phyloP scores from a whole-genome alignment of 331 rosid genomes.

The Arachis monticola region DNA sequence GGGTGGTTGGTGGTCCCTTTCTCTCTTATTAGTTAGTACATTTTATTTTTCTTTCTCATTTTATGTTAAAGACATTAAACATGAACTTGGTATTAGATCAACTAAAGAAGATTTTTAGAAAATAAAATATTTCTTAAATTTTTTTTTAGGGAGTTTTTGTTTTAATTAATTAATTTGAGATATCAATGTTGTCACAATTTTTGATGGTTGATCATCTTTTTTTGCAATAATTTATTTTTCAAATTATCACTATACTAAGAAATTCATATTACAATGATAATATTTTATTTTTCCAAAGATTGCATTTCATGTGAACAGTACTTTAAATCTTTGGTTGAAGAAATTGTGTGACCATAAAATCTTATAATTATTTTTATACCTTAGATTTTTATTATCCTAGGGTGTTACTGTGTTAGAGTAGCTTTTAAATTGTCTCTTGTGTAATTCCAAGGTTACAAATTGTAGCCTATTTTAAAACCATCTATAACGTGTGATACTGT shows the following conservation, averaged over 20 bases:
- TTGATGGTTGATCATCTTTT: no score
- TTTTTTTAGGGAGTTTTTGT: neutral
- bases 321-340: neutral
- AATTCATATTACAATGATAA: neutral
- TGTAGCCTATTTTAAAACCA: no score
- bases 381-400: neutral
- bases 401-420: no score
- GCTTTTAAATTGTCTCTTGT: no score
- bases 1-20: neutral
- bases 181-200: neutral
- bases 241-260: neutral
- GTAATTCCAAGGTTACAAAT: no score
- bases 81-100: conserved; percentile 15
- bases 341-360: neutral
- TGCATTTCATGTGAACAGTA: neutral
- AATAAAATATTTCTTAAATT: neutral
- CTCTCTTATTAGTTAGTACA: neutral
- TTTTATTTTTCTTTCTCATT: neutral
- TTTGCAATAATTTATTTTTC: neutral
- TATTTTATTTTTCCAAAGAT: neutral
- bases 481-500: no score
- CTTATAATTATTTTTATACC: neutral
- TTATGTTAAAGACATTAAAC: neutral
- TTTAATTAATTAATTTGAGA: neutral
- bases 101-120: neutral